Evolutionary conservation across 148 eudicot genomes (phyloP).

Genomic region (Camellia japonica): DNA sequence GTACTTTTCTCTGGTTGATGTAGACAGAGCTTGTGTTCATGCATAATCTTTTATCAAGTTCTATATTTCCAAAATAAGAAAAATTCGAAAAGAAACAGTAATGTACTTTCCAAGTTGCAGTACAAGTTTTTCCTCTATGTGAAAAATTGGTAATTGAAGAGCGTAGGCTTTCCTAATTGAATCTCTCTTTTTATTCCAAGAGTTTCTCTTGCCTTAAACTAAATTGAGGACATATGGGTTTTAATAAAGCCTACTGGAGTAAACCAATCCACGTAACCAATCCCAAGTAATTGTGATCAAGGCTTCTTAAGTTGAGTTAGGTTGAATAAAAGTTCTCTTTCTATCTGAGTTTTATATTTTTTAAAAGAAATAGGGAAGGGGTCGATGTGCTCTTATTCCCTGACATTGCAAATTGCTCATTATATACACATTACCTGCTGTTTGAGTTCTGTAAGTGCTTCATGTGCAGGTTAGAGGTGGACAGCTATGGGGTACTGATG

Average conservation of each 20-base stretch:
- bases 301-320: not conserved
- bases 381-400: not conserved
- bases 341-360: too few relatives aligned
- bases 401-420: not conserved
- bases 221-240: not conserved
- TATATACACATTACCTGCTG: not conserved
- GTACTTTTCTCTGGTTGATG: not conserved
- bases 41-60: not conserved
- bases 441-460: constrained; percentile 19
- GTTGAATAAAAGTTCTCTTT: not conserved
- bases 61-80: not conserved
- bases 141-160: not conserved
- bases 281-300: not conserved
- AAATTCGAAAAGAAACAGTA: not conserved
- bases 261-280: not conserved
- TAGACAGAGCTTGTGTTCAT: not conserved
- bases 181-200: not conserved
- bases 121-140: not conserved
- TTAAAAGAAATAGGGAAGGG: too few relatives aligned
- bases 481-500: constrained; percentile 98
- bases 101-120: not conserved
- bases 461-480: constrained; percentile 89
- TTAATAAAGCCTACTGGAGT: not conserved
- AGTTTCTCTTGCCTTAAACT: not conserved
- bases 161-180: not conserved